These are phyloP conservation scores for Metschnikowia hibisci DNA, from an alignment of 805 yeast species.

Conservation along the genomic window DNA sequence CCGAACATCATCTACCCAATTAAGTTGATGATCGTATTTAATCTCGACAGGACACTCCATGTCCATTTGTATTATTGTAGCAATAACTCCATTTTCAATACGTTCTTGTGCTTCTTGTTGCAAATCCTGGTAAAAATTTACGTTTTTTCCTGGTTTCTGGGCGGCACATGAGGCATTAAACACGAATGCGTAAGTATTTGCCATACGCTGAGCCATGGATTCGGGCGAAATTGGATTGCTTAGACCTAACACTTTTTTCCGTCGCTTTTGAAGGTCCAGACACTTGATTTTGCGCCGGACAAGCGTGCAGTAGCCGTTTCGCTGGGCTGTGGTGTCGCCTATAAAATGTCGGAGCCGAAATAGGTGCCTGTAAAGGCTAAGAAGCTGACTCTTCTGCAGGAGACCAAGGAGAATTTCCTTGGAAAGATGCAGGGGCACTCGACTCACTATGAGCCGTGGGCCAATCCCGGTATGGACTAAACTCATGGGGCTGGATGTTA, in stretches of 20 bases:
- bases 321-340: conserved; percentile 12
- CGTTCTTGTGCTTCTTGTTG: conserved; percentile 7
- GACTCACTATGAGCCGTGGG: conserved; percentile 8
- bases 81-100: conserved; percentile 8
- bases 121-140: conserved; percentile 11
- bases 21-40: conserved; percentile 10
- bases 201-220: conserved; percentile 8
- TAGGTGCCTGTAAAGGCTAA: conserved; percentile 28
- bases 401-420: conserved; percentile 7
- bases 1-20: conserved; percentile 12
- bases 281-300: conserved; percentile 24
- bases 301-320: conserved; percentile 18
- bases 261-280: conserved; percentile 11
- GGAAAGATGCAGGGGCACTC: conserved; percentile 10
- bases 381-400: conserved; percentile 7
- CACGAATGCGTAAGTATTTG: conserved; percentile 17
- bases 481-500: neutral
- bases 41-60: conserved; percentile 8
- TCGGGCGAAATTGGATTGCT: conserved; percentile 6
- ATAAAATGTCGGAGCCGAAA: conserved; percentile 28
- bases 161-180: conserved; percentile 16
- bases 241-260: conserved; percentile 8
- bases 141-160: conserved; percentile 1
- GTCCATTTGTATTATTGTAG: conserved; percentile 17
- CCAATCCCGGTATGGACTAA: conserved; percentile 8